Base-by-base conservation (phyloP, 2,329 filamentous ascomycete species). In the Tolypocladium inflatum region DNA sequence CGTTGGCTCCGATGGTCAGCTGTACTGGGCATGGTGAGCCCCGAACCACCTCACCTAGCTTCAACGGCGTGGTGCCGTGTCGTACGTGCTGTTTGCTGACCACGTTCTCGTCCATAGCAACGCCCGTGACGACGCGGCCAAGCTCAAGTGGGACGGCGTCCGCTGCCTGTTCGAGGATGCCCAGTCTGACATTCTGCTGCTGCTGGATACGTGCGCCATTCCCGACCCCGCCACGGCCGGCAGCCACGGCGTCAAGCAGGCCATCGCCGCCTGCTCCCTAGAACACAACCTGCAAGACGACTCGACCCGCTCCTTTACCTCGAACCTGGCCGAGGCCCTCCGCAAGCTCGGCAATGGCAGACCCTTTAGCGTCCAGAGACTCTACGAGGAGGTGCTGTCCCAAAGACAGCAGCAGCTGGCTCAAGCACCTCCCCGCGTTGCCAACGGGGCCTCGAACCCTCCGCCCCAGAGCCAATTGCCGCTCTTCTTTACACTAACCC, bases 11-110 rank as follows among this genome's bases (percentile, higher is more conserved):
- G 82, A 87, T 67, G 80, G 80, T 64, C 82, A 86, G 68, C 73
- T 86, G 33, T 86, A 85, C 68, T 87, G 84, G 84, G 82, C 84
- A 58, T 82, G 82, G 84, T 87, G 76, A 75, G 83, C 78, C 58
- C 56, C 23, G 9, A 8, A 38, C 11, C 8, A 15, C 17, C 17
- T 35, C 37, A 26, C 19, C 21, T 41, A 19, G 37, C 21, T n/a
- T 21, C 17, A 50, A 30, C 6, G 45, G 45, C 45, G 23, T 2
- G 23, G 45, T 21, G 39, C 35, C 43, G 23, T 48, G n/a, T 39
- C 51, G 19, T 39, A n/a, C 26, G 21, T 21, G 37, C n/a, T 21
- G 45, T 33, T 50, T 41, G 52, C 52, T 37, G 37, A 43, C 80
- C 65, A 56, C 56, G n/a, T 57, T 13, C 43, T 53, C 54, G 66